Evolutionary conservation across 768 basidiomycete genomes (phyloP), one percentile per base, ranked within the genome.

Genomic region (Auricularia auricula-judae): DNA sequence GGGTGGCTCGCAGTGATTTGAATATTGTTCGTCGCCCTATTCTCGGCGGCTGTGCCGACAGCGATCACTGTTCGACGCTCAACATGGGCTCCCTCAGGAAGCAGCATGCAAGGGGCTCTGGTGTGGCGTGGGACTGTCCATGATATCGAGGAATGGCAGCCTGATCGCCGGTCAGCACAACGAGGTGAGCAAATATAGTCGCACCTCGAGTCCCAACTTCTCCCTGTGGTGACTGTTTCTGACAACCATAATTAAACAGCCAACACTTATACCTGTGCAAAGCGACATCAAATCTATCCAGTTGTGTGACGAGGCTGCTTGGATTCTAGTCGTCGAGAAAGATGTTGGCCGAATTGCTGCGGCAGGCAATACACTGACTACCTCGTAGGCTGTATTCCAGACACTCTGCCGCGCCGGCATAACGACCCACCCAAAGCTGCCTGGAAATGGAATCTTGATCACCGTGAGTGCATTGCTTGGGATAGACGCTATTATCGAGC

Each of bases 261-360:
- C 85, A 2, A 79, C 84, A 0, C 77, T 96, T 29, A 91, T 96
- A 64, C 94, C 93, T 2, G 79, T 82, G 1, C 81, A 82, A 43
- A 91, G 92, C 70, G 84, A 87, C 59, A 87, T 98, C 56, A 73
- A 78, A 16, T 77, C 79, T 0, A 83, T 94, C 64, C 77, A 80
- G n/a, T 69, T 88, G 3, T 72, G 78, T n/a, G 75, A 79, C 10
- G 72, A 79, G 47, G 70, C 92, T 12, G 67, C 79, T 1, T 98
- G 92, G 91, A 82, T 98, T 4, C 77, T 98, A 16, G 77, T 98
- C 3, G 80, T 98, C 18, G 97, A 99, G 76, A 99, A 99, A 77
- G 97, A 99, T 76, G 96, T 88, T 36, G 61, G 76, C 67, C 4
- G 8, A 8, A 54, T 1, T 16, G 2, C 18, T 51, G 47, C 21